Evolutionary conservation across 805 yeast species (phyloP).

Genomic region (Yarrowia sp.): DNA sequence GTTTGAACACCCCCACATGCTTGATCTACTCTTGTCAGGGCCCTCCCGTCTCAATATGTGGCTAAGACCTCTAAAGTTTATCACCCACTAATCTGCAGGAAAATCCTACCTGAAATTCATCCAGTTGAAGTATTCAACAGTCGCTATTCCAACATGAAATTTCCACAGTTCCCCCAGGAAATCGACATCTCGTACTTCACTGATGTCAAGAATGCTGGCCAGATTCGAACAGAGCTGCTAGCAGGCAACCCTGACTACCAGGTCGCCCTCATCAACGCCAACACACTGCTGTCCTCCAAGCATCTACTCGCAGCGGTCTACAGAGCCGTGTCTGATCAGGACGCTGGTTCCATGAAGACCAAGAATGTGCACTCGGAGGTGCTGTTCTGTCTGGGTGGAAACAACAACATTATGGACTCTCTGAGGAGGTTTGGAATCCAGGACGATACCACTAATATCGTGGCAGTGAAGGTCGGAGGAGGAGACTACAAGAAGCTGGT

Average conservation of each 20-base stretch:
- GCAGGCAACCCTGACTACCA: conserved; percentile 51
- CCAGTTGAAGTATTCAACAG: not conserved
- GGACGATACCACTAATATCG: conserved; percentile 45
- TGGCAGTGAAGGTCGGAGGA: conserved; percentile 50
- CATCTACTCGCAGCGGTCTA: conserved; percentile 62
- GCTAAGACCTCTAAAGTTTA: not conserved
- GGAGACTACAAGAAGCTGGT: conserved; percentile 30
- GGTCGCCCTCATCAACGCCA: conserved; percentile 64
- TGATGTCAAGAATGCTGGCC: conserved; percentile 46
- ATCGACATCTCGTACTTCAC: conserved; percentile 11
- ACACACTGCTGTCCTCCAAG: conserved; percentile 55
- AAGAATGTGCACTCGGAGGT: conserved; percentile 69
- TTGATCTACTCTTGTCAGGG: too few relatives aligned
- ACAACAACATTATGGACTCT: conserved; percentile 57
- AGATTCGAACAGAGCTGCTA: conserved; percentile 48
- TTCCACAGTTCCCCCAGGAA: conserved; percentile 8
- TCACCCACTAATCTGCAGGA: conserved; percentile 1
- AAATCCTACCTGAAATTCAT: not conserved
- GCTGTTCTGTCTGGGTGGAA: conserved; percentile 64
- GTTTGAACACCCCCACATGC: too few relatives aligned
- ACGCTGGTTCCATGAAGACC: conserved; percentile 52
- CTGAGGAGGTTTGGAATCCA: conserved; percentile 68
- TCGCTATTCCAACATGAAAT: not conserved
- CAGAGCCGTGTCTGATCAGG: conserved; percentile 55
- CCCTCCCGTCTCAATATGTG: not conserved